These are phyloP conservation scores for Plasmodium knowlesi DNA, from an alignment of 169 alveolate species.

Conservation along the genomic window DNA sequence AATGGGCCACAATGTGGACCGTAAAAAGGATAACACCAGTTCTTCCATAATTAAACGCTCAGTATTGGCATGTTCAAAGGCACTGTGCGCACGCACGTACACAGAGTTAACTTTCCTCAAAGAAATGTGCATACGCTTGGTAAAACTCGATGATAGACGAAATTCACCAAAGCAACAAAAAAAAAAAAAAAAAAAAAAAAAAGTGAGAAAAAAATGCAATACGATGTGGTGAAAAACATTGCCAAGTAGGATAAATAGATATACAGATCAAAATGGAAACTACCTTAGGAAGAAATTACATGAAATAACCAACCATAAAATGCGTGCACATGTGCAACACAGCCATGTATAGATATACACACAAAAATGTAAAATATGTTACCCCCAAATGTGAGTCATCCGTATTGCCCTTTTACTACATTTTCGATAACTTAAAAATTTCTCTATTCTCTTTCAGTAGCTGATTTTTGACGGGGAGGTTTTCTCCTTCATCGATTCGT, in stretches of 20 bases:
- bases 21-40: neutral
- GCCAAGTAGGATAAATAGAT: neutral
- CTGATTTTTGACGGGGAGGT: neutral
- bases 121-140: neutral
- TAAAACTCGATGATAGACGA: neutral
- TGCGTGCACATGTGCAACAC: neutral
- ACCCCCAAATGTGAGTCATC: neutral
- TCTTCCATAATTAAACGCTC: neutral
- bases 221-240: neutral
- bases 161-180: slow-evolving; percentile 2
- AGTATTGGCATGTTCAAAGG: neutral
- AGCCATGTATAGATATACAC: neutral
- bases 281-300: neutral
- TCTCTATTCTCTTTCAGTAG: neutral
- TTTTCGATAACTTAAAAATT: neutral
- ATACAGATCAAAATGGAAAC: neutral
- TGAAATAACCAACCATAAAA: neutral
- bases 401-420: neutral
- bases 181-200: neutral
- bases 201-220: neutral
- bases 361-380: neutral
- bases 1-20: neutral
- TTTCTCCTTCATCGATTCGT: neutral
- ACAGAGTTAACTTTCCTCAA: neutral
- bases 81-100: neutral